phyloP scores from a whole-genome alignment of 345 rosid genomes.

The Lagerstroemia speciosa region DNA sequence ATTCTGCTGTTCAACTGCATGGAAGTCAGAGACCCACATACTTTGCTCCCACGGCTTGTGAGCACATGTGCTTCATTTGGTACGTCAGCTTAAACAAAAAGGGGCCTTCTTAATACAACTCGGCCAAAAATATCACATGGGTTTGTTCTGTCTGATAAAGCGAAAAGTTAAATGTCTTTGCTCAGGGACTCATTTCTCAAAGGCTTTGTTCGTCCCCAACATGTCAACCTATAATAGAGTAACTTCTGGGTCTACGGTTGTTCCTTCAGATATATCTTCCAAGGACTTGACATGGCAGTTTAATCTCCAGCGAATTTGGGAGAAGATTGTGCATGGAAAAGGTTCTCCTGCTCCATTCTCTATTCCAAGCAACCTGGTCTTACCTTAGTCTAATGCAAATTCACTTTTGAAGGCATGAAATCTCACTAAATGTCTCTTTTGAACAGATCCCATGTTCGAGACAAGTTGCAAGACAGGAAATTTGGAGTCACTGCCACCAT shows the following conservation, averaged over 20 bases:
- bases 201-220: slow-evolving; percentile 75
- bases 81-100: slow-evolving; percentile 16
- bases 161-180: slow-evolving; percentile 1
- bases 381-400: neutral
- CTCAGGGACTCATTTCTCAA: slow-evolving; percentile 66
- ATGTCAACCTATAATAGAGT: slow-evolving; percentile 75
- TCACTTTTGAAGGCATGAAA: too few species aligned
- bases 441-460: slow-evolving; percentile 35
- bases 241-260: slow-evolving; percentile 39
- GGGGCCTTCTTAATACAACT: neutral
- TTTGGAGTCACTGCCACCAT: slow-evolving; percentile 33
- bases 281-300: slow-evolving; percentile 74
- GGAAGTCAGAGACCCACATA: slow-evolving; percentile 80
- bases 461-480: slow-evolving; percentile 24
- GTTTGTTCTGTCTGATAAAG: neutral
- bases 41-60: slow-evolving; percentile 62
- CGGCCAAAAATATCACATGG: neutral
- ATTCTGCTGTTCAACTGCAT: slow-evolving; percentile 86
- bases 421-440: neutral
- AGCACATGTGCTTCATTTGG: slow-evolving; percentile 68
- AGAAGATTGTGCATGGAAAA: slow-evolving; percentile 49
- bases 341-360: slow-evolving; percentile 21
- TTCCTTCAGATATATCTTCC: slow-evolving; percentile 31
- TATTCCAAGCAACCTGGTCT: neutral
- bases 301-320: slow-evolving; percentile 67